Conservation (phyloP, 2,329 filamentous ascomycete genomes). For the Drechmeria coniospora region DNA sequence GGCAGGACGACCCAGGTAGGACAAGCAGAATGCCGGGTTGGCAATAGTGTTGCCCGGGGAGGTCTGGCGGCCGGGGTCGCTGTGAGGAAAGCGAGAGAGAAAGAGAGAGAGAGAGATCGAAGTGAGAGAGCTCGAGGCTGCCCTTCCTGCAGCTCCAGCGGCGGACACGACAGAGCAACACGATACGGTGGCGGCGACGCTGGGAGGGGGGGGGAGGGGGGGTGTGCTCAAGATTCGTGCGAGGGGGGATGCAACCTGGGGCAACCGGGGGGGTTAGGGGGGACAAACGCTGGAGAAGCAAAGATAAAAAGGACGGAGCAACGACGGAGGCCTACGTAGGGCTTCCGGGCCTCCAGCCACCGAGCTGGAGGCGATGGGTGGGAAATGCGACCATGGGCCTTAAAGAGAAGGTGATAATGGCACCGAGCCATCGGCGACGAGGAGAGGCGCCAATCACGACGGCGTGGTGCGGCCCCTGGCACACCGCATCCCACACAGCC, state of each 20-base stretch:
- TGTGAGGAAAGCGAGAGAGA: slow-evolving; percentile 1
- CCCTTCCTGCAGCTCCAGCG: neutral
- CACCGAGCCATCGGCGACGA: slow-evolving; percentile 14
- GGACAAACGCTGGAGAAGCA: slow-evolving; percentile 7
- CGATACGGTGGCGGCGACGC: slow-evolving; percentile 2
- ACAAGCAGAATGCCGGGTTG: slow-evolving; percentile 13
- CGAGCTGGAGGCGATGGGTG: slow-evolving; percentile 8
- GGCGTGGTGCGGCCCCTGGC: slow-evolving; percentile 12
- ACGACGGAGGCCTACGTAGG: slow-evolving; percentile 6
- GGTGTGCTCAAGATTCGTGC: slow-evolving; percentile 3
- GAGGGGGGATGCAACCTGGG: slow-evolving; percentile 10
- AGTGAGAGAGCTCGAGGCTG: neutral
- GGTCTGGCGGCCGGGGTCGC: slow-evolving; percentile 8
- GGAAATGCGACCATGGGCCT: slow-evolving; percentile 19
- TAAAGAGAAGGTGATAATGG: slow-evolving; percentile 21
- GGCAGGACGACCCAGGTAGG: slow-evolving; percentile 19
- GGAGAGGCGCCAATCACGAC: slow-evolving; percentile 16
- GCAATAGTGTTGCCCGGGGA: slow-evolving; percentile 7
- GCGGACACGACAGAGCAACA: slow-evolving; percentile 3
- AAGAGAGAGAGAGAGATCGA: neutral
- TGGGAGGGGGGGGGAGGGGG: slow-evolving; percentile 5
- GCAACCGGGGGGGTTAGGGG: slow-evolving; percentile 7
- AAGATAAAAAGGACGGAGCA: slow-evolving; percentile 5
- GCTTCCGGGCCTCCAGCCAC: slow-evolving; percentile 9
- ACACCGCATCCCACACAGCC: slow-evolving; percentile 6